These are phyloP conservation scores for Juglanconis sp. DNA, from an alignment of 2,329 filamentous ascomycete genomes.

Conservation along the genomic window DNA sequence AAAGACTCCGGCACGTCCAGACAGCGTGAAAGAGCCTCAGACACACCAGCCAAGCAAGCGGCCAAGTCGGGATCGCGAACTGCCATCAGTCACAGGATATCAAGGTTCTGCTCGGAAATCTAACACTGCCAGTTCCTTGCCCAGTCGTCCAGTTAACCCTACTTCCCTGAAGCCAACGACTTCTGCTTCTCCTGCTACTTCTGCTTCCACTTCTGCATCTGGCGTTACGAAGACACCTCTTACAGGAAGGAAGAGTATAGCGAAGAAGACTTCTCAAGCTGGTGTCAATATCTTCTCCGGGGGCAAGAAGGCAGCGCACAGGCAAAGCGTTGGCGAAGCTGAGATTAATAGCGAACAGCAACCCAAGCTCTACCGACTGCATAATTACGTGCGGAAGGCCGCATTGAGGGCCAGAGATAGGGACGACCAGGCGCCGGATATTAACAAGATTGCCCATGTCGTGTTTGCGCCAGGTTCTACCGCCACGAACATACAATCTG, in stretches of 20 bases:
- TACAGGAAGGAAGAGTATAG: constrained; percentile 25
- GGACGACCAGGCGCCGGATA: constrained; percentile 39
- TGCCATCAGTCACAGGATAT: constrained; percentile 26
- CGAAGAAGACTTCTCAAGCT: constrained; percentile 13
- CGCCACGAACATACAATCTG: constrained; percentile 22
- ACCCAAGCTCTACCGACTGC: constrained; percentile 38
- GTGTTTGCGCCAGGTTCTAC: constrained; percentile 21
- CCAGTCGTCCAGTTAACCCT: not conserved
- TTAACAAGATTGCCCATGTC: constrained; percentile 24
- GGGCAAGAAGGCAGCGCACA: constrained; percentile 37
- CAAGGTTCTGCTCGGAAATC: constrained; percentile 32
- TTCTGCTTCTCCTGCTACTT: not conserved
- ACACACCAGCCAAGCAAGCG: not conserved
- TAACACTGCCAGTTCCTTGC: not conserved
- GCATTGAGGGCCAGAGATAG: constrained; percentile 41
- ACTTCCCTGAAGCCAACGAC: not conserved
- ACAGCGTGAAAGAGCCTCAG: not conserved
- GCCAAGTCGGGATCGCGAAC: constrained; percentile 1
- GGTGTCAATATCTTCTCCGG: constrained; percentile 44
- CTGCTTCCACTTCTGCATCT: not conserved
- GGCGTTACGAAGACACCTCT: constrained; percentile 10
- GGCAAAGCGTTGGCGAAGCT: constrained; percentile 33
- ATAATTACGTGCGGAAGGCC: constrained; percentile 36
- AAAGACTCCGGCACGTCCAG: not conserved
- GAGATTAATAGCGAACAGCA: constrained; percentile 40